Conservation (phyloP, 495 filamentous ascomycete genomes). For the Penicillium macrosclerotiorum region DNA sequence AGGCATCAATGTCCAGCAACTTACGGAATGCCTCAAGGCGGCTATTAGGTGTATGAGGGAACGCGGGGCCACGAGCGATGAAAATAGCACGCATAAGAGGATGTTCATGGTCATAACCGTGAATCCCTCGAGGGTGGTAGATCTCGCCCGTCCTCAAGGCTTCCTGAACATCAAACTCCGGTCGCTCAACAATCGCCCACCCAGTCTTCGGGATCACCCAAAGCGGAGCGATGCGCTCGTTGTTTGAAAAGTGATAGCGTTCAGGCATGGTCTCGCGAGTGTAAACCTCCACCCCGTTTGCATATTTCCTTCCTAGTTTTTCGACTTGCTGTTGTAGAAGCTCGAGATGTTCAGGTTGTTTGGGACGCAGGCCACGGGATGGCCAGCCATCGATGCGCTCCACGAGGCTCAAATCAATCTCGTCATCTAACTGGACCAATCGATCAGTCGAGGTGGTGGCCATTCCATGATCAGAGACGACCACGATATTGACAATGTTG, state of each 20-base stretch:
- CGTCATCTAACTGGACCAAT: constrained; percentile 90
- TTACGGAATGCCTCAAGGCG: constrained; percentile 79
- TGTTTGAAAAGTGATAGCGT: constrained; percentile 81
- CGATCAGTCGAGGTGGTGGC: constrained; percentile 79
- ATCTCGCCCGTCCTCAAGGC: constrained; percentile 56
- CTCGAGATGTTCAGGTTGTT: constrained; percentile 57
- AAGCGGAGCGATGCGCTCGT: constrained; percentile 83
- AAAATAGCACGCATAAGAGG: constrained; percentile 93
- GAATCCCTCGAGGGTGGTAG: constrained; percentile 76
- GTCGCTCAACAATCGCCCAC: constrained; percentile 80
- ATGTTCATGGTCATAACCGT: constrained; percentile 88
- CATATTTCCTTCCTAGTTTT: constrained; percentile 47
- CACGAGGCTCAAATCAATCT: constrained; percentile 70
- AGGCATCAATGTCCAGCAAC: constrained; percentile 25
- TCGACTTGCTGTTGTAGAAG: constrained; percentile 33
- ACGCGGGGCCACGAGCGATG: constrained; percentile 81
- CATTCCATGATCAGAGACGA: constrained; percentile 99
- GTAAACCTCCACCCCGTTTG: constrained; percentile 77
- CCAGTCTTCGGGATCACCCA: constrained; percentile 91
- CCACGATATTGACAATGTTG: constrained; percentile 85
- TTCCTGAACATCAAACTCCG: constrained; percentile 69
- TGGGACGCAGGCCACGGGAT: constrained; percentile 79
- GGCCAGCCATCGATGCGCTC: constrained; percentile 95
- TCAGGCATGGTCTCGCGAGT: constrained; percentile 84
- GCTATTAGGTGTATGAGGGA: constrained; percentile 80